Evolutionary conservation across 2,329 filamentous ascomycete genomes (phyloP).

Genomic region (Chaetothyriales sp.): DNA sequence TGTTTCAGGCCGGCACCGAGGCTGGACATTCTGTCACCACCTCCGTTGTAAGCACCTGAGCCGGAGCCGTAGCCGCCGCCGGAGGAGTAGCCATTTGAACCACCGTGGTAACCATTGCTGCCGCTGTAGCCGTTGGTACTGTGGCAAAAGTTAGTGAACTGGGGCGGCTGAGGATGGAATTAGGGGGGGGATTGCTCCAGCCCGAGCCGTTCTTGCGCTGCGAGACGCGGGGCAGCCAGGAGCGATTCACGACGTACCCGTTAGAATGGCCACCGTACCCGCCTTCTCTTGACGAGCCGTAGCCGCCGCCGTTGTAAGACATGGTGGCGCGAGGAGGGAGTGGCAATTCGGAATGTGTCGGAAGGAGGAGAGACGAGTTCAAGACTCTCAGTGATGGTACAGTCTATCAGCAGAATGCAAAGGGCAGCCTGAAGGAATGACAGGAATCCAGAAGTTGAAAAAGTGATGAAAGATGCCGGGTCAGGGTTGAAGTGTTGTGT

Average conservation of each 20-base stretch:
- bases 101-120: slow-evolving; percentile 28
- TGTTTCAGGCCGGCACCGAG: slow-evolving; percentile 78
- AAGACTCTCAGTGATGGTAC: slow-evolving; percentile 21
- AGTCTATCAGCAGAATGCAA: slow-evolving; percentile 15
- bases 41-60: slow-evolving; percentile 27
- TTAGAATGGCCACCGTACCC: slow-evolving; percentile 29
- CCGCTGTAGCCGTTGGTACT: slow-evolving; percentile 39
- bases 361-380: slow-evolving; percentile 14
- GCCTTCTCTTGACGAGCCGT: slow-evolving; percentile 36
- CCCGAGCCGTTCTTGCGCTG: background rate
- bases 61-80: slow-evolving; percentile 27
- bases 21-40: slow-evolving; percentile 84
- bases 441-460: slow-evolving; percentile 2
- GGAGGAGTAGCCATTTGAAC: slow-evolving; percentile 38
- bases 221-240: background rate
- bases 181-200: background rate
- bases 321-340: slow-evolving; percentile 33
- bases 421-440: slow-evolving; percentile 3
- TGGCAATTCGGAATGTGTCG: slow-evolving; percentile 8
- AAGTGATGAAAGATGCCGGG: slow-evolving; percentile 2
- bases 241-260: slow-evolving; percentile 8
- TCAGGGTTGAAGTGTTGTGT: slow-evolving; percentile 1
- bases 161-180: background rate
- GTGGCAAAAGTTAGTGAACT: slow-evolving; percentile 32
- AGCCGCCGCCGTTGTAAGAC: slow-evolving; percentile 50